Conservation (phyloP, 1,284 basidiomycete genomes). For the Cryptococcus wingfieldii region DNA sequence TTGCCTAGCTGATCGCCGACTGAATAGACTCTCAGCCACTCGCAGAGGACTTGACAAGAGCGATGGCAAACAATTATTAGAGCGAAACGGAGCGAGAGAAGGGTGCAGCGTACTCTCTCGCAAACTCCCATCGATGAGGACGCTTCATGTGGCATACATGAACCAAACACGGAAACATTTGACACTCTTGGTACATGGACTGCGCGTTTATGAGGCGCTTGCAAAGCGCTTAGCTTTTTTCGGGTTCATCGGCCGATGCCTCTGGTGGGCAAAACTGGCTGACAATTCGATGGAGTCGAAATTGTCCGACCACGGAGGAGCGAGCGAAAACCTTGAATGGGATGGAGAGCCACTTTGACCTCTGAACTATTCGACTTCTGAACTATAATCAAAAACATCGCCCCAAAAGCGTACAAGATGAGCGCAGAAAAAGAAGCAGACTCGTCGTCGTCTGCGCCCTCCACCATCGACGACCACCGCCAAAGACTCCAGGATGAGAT, state of each 20-base stretch:
- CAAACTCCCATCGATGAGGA: too few species aligned
- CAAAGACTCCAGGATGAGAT: constrained; percentile 20
- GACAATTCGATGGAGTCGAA: neutral
- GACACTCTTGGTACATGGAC: too few species aligned
- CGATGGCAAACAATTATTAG: too few species aligned
- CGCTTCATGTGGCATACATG: too few species aligned
- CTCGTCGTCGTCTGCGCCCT: constrained; percentile 5
- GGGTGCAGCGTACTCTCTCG: too few species aligned
- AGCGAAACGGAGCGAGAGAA: too few species aligned
- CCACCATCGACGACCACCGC: constrained; percentile 17
- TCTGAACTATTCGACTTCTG: neutral
- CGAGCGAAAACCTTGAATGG: neutral
- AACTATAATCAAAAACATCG: neutral
- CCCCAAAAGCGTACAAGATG: neutral
- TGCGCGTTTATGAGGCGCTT: too few species aligned
- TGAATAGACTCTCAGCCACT: too few species aligned
- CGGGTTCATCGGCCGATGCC: constrained; percentile 4
- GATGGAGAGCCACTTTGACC: neutral
- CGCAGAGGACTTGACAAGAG: too few species aligned
- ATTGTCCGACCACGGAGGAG: neutral
- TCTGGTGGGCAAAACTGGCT: neutral
- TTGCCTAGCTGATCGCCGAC: too few species aligned
- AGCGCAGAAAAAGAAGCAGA: constrained; percentile 7
- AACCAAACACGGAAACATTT: too few species aligned
- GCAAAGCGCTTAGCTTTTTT: neutral